These are phyloP conservation scores for Moricandia arvensis DNA, from an alignment of 345 rosid species.

Conservation along the genomic window DNA sequence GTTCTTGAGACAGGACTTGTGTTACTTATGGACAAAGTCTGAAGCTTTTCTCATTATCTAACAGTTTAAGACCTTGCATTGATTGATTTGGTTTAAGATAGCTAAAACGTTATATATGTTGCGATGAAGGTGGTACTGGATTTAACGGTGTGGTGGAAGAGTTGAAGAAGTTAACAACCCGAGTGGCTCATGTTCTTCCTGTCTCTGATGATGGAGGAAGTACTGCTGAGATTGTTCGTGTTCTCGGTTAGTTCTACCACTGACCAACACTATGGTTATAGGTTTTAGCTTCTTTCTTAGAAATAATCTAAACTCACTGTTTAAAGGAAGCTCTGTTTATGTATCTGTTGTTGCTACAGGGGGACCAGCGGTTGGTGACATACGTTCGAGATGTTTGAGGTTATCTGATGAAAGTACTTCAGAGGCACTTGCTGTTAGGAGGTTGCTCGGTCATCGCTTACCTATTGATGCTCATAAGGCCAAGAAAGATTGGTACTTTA, in stretches of 20 bases:
- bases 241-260: conserved; percentile 55
- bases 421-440: conserved; percentile 89
- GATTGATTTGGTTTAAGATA: background rate
- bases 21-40: background rate
- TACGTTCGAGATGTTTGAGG: conserved; percentile 91
- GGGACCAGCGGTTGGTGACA: conserved; percentile 98
- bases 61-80: background rate
- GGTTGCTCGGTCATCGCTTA: conserved; percentile 37
- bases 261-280: background rate
- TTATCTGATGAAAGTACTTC: conserved; percentile 80
- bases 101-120: background rate
- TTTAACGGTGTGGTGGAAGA: conserved; percentile 94
- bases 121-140: conserved; percentile 74
- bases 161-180: conserved; percentile 74
- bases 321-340: background rate
- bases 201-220: conserved; percentile 98
- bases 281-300: background rate
- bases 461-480: conserved; percentile 50
- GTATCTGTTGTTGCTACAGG: conserved; percentile 42
- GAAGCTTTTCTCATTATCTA: background rate
- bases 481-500: conserved; percentile 78
- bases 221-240: conserved; percentile 97
- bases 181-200: conserved; percentile 90
- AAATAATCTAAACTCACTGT: background rate
- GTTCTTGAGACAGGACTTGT: background rate